Evolutionary conservation across 2,329 filamentous ascomycete species (phyloP).

Genomic region (Stachybotrys echinatus): DNA sequence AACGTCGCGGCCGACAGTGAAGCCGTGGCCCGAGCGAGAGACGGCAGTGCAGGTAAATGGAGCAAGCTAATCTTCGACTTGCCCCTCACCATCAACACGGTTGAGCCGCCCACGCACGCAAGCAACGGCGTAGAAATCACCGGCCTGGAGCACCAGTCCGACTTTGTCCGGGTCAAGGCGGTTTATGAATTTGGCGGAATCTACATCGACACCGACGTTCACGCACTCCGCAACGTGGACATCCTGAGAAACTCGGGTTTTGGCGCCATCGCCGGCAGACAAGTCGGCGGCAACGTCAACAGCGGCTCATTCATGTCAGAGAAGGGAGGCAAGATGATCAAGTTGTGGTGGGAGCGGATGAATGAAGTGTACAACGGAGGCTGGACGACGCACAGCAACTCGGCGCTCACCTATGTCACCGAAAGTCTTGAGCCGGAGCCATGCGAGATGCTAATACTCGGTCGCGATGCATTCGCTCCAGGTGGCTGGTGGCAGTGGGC

Average conservation of each 20-base stretch:
- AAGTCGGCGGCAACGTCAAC: conserved; percentile 12
- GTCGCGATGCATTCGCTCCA: conserved; percentile 17
- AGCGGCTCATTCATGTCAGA: conserved; percentile 17
- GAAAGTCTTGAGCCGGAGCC: conserved; percentile 39
- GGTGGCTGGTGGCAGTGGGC: conserved; percentile 10
- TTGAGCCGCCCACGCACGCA: conserved; percentile 6
- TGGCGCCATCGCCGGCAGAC: conserved; percentile 10
- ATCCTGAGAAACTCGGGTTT: conserved; percentile 11
- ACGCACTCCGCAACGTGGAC: conserved; percentile 10
- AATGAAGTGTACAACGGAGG: conserved; percentile 18
- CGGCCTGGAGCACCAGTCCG: conserved; percentile 12
- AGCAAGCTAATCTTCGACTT: conserved; percentile 13
- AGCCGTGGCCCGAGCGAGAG: conserved; percentile 5
- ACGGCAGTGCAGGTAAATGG: conserved; percentile 14
- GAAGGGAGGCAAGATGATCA: conserved; percentile 10
- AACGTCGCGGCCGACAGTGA: conserved; percentile 10
- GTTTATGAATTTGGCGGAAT: conserved; percentile 13
- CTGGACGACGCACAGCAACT: conserved; percentile 21
- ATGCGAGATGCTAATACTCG: conserved; percentile 17
- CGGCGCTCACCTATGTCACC: conserved; percentile 16
- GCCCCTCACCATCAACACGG: conserved; percentile 1
- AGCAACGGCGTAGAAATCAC: conserved; percentile 7
- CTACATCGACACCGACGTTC: conserved; percentile 16
- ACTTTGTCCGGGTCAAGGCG: conserved; percentile 14
- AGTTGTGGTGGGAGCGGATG: conserved; percentile 15